A percentile compares a stretch with the other conserved stretches of the same genome.
Conservation (phyloP, 192 early-diverging fungal species). For the Helicostylum pulchrum region DNA sequence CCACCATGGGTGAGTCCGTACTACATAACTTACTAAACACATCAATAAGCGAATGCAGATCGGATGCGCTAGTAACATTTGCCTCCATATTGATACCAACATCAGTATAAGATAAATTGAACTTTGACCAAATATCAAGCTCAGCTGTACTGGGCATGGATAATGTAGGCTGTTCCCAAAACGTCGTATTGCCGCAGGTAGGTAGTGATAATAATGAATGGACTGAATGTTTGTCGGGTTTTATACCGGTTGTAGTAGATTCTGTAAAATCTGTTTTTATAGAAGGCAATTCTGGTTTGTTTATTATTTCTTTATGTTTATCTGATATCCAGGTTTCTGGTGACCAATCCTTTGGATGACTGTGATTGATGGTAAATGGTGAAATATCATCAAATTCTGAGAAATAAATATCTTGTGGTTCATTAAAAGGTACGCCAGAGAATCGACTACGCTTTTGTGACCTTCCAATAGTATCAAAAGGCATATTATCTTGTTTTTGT, state of each 20-base stretch:
- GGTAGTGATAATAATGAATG: background rate
- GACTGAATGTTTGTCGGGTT: background rate
- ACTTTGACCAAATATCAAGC: slow-evolving; percentile 17
- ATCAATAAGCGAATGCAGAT: slow-evolving; percentile 32
- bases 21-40: slow-evolving; percentile 28
- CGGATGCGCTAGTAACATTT: slow-evolving; percentile 27
- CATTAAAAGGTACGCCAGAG: too few species aligned
- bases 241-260: background rate
- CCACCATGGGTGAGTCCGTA: background rate
- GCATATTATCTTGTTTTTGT: background rate
- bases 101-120: slow-evolving; percentile 30
- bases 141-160: background rate
- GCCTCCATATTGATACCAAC: slow-evolving; percentile 33
- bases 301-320: too few species aligned
- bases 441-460: slow-evolving; percentile 9
- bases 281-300: too few species aligned
- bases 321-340: too few species aligned
- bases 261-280: too few species aligned
- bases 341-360: background rate
- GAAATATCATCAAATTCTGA: too few species aligned
- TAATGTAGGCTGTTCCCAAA: slow-evolving; percentile 2
- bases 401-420: too few species aligned
- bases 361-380: background rate
- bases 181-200: background rate
- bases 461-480: slow-evolving; percentile 7